Percentiles rank a stretch among this genome's conserved stretches.
These are phyloP conservation scores for Castanea crenata DNA, from an alignment of 306 rosid genomes.

Conservation along the genomic window DNA sequence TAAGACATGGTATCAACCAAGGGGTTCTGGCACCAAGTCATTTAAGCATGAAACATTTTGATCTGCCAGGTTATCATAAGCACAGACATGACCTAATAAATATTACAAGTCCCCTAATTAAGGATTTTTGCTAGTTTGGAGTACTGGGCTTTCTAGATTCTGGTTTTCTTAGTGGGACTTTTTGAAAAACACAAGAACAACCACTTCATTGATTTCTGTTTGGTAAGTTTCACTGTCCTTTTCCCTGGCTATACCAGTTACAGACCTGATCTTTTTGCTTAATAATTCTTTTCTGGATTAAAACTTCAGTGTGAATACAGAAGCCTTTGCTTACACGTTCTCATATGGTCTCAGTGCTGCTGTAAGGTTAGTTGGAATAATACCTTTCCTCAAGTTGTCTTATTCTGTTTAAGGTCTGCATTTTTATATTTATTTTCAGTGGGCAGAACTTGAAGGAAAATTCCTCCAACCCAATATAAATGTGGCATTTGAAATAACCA, in stretches of 20 bases:
- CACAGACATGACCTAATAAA: no score
- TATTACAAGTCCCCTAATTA: no score
- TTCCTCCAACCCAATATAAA: no score
- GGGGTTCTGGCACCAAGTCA: no score
- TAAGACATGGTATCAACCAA: constrained; percentile 28
- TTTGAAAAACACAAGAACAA: no score
- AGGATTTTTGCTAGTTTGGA: no score
- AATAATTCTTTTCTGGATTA: no score
- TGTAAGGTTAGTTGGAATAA: constrained; percentile 50
- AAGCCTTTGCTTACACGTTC: constrained; percentile 60
- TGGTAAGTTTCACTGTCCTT: constrained; percentile 47
- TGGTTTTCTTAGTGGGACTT: constrained; percentile 14
- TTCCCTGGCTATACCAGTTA: not conserved
- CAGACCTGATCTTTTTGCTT: not conserved
- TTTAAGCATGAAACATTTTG: no score
- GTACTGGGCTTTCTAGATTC: no score
- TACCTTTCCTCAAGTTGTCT: not conserved
- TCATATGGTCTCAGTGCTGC: constrained; percentile 79
- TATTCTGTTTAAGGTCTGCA: not conserved
- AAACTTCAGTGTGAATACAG: constrained; percentile 8
- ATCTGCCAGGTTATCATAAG: no score
- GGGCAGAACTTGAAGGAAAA: no score
- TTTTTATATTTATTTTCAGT: not conserved
- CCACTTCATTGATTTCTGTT: constrained; percentile 57
- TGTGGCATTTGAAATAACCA: no score